A percentile compares a stretch with the other conserved stretches of the same genome.
Conservation (phyloP, 1,284 basidiomycete species). For the Ganoderma lucidum region DNA sequence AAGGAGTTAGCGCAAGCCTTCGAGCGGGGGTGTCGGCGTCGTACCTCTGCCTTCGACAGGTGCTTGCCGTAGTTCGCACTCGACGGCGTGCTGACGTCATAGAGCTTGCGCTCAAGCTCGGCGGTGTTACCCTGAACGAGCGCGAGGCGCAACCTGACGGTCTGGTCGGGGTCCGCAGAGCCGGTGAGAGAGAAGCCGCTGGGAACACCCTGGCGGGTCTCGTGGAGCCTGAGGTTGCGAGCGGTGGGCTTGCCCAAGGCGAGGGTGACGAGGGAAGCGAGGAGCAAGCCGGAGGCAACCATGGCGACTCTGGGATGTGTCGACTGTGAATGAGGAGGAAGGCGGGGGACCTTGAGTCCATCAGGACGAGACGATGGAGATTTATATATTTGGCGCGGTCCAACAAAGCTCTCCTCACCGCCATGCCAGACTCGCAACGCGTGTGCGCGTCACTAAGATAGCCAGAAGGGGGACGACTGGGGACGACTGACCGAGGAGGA, state of each 20-base stretch:
- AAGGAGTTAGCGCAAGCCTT: background rate
- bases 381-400: no score
- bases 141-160: slow-evolving; percentile 44
- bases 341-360: background rate
- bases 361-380: no score
- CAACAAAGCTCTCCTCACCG: no score
- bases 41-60: slow-evolving; percentile 46
- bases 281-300: slow-evolving; percentile 32
- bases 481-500: no score
- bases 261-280: slow-evolving; percentile 37
- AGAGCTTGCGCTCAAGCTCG: slow-evolving; percentile 48
- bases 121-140: slow-evolving; percentile 44
- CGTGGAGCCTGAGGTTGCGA: slow-evolving; percentile 41
- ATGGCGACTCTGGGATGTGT: slow-evolving; percentile 23
- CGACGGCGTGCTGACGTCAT: slow-evolving; percentile 45
- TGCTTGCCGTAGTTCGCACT: slow-evolving; percentile 44
- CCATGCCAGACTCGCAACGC: no score
- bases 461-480: no score
- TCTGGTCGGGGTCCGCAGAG: slow-evolving; percentile 37
- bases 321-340: background rate
- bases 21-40: background rate
- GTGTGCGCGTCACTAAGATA: no score
- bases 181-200: slow-evolving; percentile 40
- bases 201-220: slow-evolving; percentile 37
- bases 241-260: slow-evolving; percentile 38